Conservation (phyloP, 768 basidiomycete species). For the Serendipita sp. region DNA sequence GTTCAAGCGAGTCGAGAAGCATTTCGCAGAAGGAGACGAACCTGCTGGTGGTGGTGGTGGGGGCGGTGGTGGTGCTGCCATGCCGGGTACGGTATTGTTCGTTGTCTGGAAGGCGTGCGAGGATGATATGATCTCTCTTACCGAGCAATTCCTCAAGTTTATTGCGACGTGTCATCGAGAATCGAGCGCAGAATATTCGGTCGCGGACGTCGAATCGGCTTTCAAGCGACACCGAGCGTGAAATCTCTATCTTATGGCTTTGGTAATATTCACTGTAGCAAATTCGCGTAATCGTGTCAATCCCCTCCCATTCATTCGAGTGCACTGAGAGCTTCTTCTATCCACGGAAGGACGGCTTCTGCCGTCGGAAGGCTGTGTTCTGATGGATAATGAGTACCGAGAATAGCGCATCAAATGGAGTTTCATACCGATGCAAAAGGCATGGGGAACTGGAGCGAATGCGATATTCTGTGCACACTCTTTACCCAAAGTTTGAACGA, state of each 20-base stretch:
- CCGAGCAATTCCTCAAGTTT: slow-evolving; percentile 47
- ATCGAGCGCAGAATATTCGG: slow-evolving; percentile 54
- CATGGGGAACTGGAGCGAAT: not conserved
- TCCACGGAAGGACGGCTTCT: not conserved
- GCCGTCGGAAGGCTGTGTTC: not conserved
- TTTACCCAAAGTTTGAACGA: not conserved
- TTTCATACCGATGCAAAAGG: not conserved
- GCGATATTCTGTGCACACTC: not conserved
- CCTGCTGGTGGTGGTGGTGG: slow-evolving; percentile 36
- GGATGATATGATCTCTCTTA: slow-evolving; percentile 61
- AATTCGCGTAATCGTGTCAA: not conserved
- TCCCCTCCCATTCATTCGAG: not conserved
- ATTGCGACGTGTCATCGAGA: slow-evolving; percentile 72
- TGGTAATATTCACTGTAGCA: not conserved
- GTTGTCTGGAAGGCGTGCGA: slow-evolving; percentile 89
- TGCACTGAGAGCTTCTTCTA: not conserved
- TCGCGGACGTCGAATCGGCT: slow-evolving; percentile 56
- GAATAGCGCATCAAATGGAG: not conserved
- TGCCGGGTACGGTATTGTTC: slow-evolving; percentile 39
- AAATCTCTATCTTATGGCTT: not conserved
- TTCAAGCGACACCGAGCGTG: slow-evolving; percentile 49
- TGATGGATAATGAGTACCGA: not conserved
- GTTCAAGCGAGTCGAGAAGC: slow-evolving; percentile 87
- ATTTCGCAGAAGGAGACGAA: slow-evolving; percentile 74
- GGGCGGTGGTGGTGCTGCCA: slow-evolving; percentile 36